Conservation (phyloP, 176 grass and related monocot species). For the Hordeum marinum region DNA sequence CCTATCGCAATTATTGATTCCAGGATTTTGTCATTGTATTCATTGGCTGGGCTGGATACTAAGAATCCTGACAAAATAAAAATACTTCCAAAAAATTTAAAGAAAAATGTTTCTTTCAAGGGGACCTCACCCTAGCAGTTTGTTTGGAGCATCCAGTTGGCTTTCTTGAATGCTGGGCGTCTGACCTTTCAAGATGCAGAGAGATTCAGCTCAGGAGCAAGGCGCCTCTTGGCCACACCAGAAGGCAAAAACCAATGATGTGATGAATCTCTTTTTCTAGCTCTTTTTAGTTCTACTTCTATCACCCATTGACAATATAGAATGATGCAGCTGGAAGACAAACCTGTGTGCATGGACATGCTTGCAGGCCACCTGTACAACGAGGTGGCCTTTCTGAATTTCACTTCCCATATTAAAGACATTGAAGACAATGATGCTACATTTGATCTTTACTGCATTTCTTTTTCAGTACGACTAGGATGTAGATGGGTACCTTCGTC, state of each 20-base stretch:
- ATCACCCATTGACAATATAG: background rate
- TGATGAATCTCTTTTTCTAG: background rate
- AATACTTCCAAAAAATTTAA: background rate
- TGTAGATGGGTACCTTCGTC: background rate
- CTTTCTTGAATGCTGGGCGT: background rate
- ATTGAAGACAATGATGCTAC: background rate
- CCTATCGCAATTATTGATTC: background rate
- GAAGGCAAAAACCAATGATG: background rate
- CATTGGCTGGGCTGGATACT: constrained; percentile 8
- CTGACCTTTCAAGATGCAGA: constrained; percentile 29
- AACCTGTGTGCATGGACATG: background rate
- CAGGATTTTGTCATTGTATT: constrained; percentile 21
- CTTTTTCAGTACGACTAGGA: background rate
- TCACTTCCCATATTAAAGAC: background rate
- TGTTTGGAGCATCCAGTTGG: background rate
- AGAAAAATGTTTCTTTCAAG: constrained; percentile 15
- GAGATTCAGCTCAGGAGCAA: constrained; percentile 5
- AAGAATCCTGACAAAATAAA: constrained; percentile 11
- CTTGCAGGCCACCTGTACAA: background rate
- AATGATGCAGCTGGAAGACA: background rate
- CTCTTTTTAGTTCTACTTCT: background rate
- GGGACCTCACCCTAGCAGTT: background rate
- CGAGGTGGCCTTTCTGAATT: background rate
- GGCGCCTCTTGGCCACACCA: constrained; percentile 17
- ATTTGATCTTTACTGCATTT: background rate